Conservation (phyloP, 345 rosid species). For the Eucalyptus virginea region DNA sequence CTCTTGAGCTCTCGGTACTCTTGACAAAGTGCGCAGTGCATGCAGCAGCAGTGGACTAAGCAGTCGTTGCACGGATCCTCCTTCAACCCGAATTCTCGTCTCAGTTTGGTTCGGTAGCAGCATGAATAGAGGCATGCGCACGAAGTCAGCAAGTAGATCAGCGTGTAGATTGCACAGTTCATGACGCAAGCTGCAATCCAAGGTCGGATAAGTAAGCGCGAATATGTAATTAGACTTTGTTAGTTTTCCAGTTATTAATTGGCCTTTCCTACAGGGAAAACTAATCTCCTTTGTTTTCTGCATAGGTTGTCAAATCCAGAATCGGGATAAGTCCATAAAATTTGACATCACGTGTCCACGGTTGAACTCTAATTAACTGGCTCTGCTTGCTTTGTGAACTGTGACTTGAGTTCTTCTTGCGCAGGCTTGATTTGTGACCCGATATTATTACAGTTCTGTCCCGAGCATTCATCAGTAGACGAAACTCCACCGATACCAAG, state of each 20-base stretch:
- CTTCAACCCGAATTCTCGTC: slow-evolving; percentile 2
- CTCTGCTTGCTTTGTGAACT: not conserved
- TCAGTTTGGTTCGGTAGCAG: slow-evolving; percentile 15
- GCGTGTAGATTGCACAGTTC: slow-evolving; percentile 12
- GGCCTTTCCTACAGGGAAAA: not conserved
- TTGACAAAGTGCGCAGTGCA: not conserved
- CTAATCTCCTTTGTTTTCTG: not conserved
- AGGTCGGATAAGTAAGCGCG: not conserved
- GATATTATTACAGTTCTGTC: not conserved
- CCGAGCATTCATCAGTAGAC: not conserved
- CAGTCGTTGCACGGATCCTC: not conserved
- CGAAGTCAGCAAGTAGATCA: not conserved
- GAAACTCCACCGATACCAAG: not conserved
- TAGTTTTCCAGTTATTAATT: not conserved
- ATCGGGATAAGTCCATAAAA: not conserved
- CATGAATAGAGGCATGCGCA: not conserved
- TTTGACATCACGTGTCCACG: not conserved
- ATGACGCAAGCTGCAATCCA: slow-evolving; percentile 16
- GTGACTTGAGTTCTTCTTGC: not conserved
- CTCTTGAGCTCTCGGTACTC: not conserved
- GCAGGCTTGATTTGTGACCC: not conserved
- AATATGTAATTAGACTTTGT: not conserved
- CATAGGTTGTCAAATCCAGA: not conserved
- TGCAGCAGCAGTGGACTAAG: not conserved
- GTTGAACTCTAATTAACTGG: not conserved